Base-by-base conservation (phyloP, 495 filamentous ascomycete genomes). In the Lepidopterella palustris region DNA sequence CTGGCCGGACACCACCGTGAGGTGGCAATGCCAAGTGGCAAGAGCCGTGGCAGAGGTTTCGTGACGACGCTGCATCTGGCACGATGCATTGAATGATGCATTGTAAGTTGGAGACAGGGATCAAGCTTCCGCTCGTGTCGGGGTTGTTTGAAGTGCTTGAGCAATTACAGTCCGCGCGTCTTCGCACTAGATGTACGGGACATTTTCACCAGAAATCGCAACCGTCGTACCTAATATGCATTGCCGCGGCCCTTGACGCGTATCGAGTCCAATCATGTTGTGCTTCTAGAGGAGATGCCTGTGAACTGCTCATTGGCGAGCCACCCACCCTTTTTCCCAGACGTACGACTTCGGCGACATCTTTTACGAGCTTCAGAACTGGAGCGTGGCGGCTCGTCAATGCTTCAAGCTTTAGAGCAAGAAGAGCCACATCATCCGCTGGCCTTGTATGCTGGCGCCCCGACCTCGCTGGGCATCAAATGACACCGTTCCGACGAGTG, bases 401-500 rank as follows among this genome's bases (percentile, higher is more conserved):
- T 18, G 11, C 35, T 35, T 48, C 45, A 61, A 54, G 55, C 49
- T 23, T 8, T 40, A 27, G 52, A 39, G 42, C 49, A 57, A 49
- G 47, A 29, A 47, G 55, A 62, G 18, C 35, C 35, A 42, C 10
- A 42, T 18, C 35, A 10, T 42, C 13, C 18, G 35, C 35, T 42
- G 18, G 35, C 35, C 35, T 42, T 42, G 35, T 42, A 10, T 42
- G 35, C 18, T n/a, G n/a, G 35, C 2, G 35, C 52, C 32, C 15
- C 2, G 58, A 64, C 68, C 65, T 72, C 68, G 68, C 64, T 65
- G 59, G 60, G 60, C 31, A 47, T 20, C 23, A 53, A 42, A 59
- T 35, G 29, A 20, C 59, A 68, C 64, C 64, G 31, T 72, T 71
- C 70, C 21, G 70, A 63, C 70, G 63, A 70, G 70, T 71, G 68